Conservation (phyloP, 352 stramenopile genomes). For the Aphanomyces cochlioides region DNA sequence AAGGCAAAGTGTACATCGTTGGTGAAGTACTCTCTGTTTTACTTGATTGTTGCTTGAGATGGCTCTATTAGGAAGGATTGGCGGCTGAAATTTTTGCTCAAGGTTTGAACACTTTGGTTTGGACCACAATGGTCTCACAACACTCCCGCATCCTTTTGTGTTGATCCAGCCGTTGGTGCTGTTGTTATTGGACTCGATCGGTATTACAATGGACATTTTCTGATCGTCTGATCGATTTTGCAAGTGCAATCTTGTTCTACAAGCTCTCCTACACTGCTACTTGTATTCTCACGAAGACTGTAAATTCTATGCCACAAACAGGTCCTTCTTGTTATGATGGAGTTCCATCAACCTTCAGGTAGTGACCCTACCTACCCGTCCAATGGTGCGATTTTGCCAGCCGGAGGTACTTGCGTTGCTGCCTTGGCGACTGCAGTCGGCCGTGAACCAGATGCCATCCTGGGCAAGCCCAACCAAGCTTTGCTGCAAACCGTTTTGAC, state of each 20-base stretch:
- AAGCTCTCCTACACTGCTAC: conserved; percentile 76
- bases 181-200: conserved; percentile 77
- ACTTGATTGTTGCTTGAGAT: no score
- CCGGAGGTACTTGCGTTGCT: conserved; percentile 61
- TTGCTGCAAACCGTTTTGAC: conserved; percentile 71
- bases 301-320: conserved; percentile 79
- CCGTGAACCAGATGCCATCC: conserved; percentile 60
- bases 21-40: conserved; percentile 39
- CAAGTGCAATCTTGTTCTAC: conserved; percentile 76
- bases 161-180: conserved; percentile 66
- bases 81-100: conserved; percentile 57
- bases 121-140: conserved; percentile 61
- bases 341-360: neutral
- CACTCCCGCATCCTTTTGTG: conserved; percentile 58
- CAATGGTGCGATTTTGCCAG: conserved; percentile 66
- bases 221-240: neutral
- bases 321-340: conserved; percentile 36
- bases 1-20: conserved; percentile 81
- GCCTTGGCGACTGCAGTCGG: conserved; percentile 64
- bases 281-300: conserved; percentile 63
- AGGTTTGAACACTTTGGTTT: conserved; percentile 62
- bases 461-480: conserved; percentile 81
- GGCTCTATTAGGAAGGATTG: conserved; percentile 38
- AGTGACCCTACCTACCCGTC: conserved; percentile 75
- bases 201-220: conserved; percentile 31